A percentile compares a stretch with the other conserved stretches of the same genome.
These are phyloP conservation scores for Microthlaspi erraticum DNA, from an alignment of 345 rosid genomes.

Conservation along the genomic window DNA sequence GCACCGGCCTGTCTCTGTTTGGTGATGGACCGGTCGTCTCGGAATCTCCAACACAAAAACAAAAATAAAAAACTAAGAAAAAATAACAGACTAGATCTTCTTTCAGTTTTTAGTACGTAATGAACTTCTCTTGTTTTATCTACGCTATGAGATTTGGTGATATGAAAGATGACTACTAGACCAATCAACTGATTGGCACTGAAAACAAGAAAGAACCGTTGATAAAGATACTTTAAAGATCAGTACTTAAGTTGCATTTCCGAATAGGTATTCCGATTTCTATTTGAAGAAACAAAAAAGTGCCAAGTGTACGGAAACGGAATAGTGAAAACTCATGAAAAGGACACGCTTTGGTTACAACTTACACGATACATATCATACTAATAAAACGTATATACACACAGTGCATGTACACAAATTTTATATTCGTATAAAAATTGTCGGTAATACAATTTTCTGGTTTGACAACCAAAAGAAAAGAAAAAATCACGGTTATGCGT, in stretches of 20 bases:
- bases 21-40: conserved; percentile 33
- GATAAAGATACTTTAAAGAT: not conserved
- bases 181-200: no score
- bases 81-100: no score
- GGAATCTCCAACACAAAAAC: conserved; percentile 11
- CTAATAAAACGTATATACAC: not conserved
- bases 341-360: not conserved
- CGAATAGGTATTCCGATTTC: no score
- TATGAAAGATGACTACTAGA: no score
- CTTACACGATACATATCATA: not conserved
- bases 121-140: no score
- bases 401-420: not conserved
- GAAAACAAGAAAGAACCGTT: not conserved
- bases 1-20: conserved; percentile 20
- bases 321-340: not conserved
- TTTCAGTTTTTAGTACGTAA: no score
- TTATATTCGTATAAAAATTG: not conserved
- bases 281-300: no score
- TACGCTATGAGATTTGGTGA: no score
- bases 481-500: not conserved
- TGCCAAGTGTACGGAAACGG: not conserved
- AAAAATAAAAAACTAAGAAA: not conserved
- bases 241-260: not conserved
- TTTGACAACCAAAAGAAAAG: no score
- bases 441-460: not conserved